A percentile compares a stretch with the other conserved stretches of the same genome.
phyloP scores from a whole-genome alignment of 2,329 filamentous ascomycete genomes.

The Phialocephala sp. region DNA sequence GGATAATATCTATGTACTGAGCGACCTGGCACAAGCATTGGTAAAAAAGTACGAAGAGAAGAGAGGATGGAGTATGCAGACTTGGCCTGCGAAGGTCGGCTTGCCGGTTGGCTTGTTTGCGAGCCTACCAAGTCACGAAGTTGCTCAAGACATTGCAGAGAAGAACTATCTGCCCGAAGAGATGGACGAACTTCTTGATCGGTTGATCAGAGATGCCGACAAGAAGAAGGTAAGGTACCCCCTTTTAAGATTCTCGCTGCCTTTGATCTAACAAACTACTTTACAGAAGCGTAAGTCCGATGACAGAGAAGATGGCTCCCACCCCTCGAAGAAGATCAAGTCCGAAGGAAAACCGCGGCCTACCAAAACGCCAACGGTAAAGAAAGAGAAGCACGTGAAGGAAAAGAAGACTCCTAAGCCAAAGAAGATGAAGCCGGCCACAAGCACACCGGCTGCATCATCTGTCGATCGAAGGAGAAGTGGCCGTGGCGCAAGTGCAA shows the following conservation, averaged over 20 bases:
- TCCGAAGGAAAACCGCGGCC: constrained; percentile 27
- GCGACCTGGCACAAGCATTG: constrained; percentile 82
- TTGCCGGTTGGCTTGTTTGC: constrained; percentile 81
- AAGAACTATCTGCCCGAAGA: constrained; percentile 80
- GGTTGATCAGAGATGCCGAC: constrained; percentile 70
- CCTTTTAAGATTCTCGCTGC: constrained; percentile 13
- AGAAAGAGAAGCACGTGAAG: constrained; percentile 37
- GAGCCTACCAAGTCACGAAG: constrained; percentile 74
- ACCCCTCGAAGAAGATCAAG: constrained; percentile 28
- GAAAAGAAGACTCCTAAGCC: constrained; percentile 40
- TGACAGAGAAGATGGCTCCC: constrained; percentile 35
- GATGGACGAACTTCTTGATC: constrained; percentile 70
- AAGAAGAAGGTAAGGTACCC: constrained; percentile 57
- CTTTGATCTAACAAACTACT: constrained; percentile 9
- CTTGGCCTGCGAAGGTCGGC: constrained; percentile 80
- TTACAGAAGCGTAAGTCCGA: constrained; percentile 40
- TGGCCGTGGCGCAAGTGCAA: constrained; percentile 46
- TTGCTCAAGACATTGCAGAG: constrained; percentile 83
- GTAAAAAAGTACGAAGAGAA: constrained; percentile 87
- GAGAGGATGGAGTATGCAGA: constrained; percentile 84
- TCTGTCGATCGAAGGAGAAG: constrained; percentile 44
- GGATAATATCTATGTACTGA: constrained; percentile 82
- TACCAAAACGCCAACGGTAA: constrained; percentile 34
- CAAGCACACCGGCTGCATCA: constrained; percentile 27
- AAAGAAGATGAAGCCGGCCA: constrained; percentile 34